phyloP scores from a whole-genome alignment of 176 grass and related monocot species.

The Eremochloa ophiuroides region DNA sequence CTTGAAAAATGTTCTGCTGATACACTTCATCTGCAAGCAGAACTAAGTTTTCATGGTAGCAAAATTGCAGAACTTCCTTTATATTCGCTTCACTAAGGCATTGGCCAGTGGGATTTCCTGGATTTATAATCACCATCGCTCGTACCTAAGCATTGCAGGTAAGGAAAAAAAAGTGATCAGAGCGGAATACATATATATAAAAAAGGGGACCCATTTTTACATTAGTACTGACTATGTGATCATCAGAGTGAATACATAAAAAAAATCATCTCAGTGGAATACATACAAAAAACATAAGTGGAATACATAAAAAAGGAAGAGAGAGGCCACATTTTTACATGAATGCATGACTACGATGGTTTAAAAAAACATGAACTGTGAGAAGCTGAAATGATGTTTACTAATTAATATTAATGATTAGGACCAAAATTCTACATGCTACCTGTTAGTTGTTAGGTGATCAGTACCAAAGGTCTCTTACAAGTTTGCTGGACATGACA shows the following conservation, averaged over 20 bases:
- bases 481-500: background rate
- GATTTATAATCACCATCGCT: conserved; percentile 99
- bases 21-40: conserved; percentile 99
- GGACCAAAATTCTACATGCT: background rate
- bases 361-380: background rate
- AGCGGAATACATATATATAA: background rate
- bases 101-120: conserved; percentile 98
- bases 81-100: conserved; percentile 88
- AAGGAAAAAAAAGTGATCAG: background rate
- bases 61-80: conserved; percentile 81
- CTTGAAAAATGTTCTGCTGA: conserved; percentile 96
- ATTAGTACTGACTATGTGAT: background rate
- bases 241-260: background rate
- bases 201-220: background rate
- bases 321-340: background rate
- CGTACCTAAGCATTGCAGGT: conserved; percentile 52
- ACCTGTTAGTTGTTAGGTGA: background rate
- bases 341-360: background rate
- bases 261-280: background rate
- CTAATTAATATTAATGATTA: conserved; percentile 15
- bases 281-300: background rate
- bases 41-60: conserved; percentile 78
- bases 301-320: background rate
- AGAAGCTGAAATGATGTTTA: conserved; percentile 1
- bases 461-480: background rate